Evolutionary conservation across 2,329 filamentous ascomycete genomes (phyloP).

Genomic region (Penicillium freii): DNA sequence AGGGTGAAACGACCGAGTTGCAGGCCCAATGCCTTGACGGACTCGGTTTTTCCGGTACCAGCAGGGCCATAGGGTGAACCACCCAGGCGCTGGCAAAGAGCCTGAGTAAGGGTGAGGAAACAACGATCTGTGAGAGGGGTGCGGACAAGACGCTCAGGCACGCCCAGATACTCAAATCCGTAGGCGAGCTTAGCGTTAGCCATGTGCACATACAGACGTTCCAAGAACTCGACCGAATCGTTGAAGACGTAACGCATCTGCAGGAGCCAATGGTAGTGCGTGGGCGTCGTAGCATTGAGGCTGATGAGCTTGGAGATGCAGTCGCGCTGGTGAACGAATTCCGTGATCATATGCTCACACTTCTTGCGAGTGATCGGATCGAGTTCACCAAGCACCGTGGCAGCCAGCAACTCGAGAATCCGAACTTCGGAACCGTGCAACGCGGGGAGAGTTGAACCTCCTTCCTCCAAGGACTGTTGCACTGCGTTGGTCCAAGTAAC

Average conservation of each 20-base stretch:
- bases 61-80: conserved; percentile 96
- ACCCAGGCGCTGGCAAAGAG: conserved; percentile 88
- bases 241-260: conserved; percentile 96
- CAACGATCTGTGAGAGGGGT: conserved; percentile 97
- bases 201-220: conserved; percentile 89
- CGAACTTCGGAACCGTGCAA: conserved; percentile 81
- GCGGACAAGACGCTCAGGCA: conserved; percentile 91
- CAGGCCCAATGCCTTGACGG: conserved; percentile 94
- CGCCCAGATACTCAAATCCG: conserved; percentile 96
- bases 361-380: conserved; percentile 87
- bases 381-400: conserved; percentile 85
- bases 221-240: conserved; percentile 73
- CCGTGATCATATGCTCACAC: conserved; percentile 97
- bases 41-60: conserved; percentile 98
- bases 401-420: conserved; percentile 79
- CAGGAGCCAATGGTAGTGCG: conserved; percentile 87
- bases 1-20: conserved; percentile 96
- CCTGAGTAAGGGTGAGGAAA: conserved; percentile 96
- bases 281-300: conserved; percentile 69
- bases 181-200: conserved; percentile 94
- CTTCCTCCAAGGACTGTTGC: conserved; percentile 70
- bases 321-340: conserved; percentile 97
- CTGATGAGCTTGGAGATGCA: conserved; percentile 82
- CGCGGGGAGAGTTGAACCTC: conserved; percentile 65
- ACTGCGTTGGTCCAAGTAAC: conserved; percentile 90